Percentiles rank a stretch among this genome's conserved stretches.
phyloP scores from a whole-genome alignment of 2,329 filamentous ascomycete species.

The Septoria linicola region DNA sequence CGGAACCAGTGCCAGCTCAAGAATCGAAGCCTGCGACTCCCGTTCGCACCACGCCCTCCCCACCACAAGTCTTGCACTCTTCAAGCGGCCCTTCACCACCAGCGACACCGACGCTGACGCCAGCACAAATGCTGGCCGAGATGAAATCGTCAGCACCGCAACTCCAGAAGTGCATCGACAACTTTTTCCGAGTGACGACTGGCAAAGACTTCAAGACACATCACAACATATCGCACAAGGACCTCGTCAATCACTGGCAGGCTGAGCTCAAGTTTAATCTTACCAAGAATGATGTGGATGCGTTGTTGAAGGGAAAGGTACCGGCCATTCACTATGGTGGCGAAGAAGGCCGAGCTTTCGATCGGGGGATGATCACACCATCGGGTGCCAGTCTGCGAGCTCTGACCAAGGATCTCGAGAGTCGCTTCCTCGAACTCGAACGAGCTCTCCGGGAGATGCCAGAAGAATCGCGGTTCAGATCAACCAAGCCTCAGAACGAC shows the following conservation, averaged over 20 bases:
- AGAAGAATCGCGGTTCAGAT: slow-evolving; percentile 32
- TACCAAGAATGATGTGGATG: slow-evolving; percentile 45
- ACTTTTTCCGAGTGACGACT: slow-evolving; percentile 35
- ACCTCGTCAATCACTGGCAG: slow-evolving; percentile 34
- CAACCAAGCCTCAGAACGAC: slow-evolving; percentile 36
- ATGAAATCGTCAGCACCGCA: slow-evolving; percentile 34
- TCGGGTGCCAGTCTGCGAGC: slow-evolving; percentile 75
- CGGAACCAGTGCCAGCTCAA: slow-evolving; percentile 5
- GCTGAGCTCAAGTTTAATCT: slow-evolving; percentile 36
- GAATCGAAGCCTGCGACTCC: slow-evolving; percentile 26
- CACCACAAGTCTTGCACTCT: slow-evolving; percentile 17
- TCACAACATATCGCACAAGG: slow-evolving; percentile 32
- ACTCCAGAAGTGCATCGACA: slow-evolving; percentile 37
- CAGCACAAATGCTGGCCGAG: slow-evolving; percentile 36
- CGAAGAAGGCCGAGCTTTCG: slow-evolving; percentile 46
- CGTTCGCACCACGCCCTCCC: slow-evolving; percentile 16
- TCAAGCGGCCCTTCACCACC: slow-evolving; percentile 37
- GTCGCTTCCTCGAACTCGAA: slow-evolving; percentile 69
- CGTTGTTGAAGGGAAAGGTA: slow-evolving; percentile 57
- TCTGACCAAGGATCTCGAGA: slow-evolving; percentile 66
- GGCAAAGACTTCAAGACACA: slow-evolving; percentile 34
- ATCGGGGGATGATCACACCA: slow-evolving; percentile 69
- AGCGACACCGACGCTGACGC: slow-evolving; percentile 36
- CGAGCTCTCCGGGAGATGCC: slow-evolving; percentile 49
- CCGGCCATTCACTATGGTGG: slow-evolving; percentile 45